Evolutionary conservation across 75 land plant genomes (phyloP).

Genomic region (Sequoia sempervirens): DNA sequence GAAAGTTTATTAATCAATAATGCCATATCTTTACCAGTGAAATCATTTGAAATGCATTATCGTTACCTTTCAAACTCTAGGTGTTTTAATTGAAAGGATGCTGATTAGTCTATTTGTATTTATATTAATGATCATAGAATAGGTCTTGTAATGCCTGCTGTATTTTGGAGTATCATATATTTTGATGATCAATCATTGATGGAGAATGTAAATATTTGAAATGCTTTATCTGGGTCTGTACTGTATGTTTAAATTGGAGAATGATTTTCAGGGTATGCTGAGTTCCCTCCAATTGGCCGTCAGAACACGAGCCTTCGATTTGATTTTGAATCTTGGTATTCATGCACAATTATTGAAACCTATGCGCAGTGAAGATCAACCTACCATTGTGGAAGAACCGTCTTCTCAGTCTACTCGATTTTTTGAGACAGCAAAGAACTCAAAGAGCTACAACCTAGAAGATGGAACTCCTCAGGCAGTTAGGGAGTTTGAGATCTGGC

Average conservation of each 20-base stretch:
- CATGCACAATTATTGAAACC: constrained; percentile 98
- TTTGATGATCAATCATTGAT: neutral
- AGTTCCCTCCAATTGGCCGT: constrained; percentile 50
- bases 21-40: neutral
- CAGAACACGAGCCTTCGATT: constrained; percentile 81
- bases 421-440: constrained; percentile 17
- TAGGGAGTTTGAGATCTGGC: constrained; percentile 84
- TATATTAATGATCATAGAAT: neutral
- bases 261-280: constrained; percentile 82
- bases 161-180: neutral
- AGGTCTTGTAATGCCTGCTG: neutral
- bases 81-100: neutral
- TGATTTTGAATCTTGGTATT: constrained; percentile 93
- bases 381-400: constrained; percentile 51
- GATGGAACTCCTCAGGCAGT: constrained; percentile 54
- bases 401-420: constrained; percentile 34
- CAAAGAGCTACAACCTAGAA: constrained; percentile 33
- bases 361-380: constrained; percentile 49
- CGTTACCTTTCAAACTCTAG: neutral
- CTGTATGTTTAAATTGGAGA: neutral
- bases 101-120: neutral
- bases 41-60: neutral
- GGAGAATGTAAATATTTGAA: neutral
- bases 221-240: neutral
- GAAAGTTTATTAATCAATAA: neutral